phyloP scores from a whole-genome alignment of 2,329 filamentous ascomycete genomes.

The Purpureocillium takamizusanense region DNA sequence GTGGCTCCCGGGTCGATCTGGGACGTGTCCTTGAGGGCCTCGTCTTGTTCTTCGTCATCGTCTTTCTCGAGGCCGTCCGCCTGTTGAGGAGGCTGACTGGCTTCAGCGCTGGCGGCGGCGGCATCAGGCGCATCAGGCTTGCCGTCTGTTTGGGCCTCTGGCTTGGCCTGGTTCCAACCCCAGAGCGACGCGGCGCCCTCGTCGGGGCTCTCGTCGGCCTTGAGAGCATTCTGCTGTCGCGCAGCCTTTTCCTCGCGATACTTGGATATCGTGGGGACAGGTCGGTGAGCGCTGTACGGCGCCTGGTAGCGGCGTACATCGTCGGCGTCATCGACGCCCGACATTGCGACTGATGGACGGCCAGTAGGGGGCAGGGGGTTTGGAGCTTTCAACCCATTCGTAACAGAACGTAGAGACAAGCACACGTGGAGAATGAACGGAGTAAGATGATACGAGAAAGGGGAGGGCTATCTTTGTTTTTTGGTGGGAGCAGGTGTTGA shows the following conservation, averaged over 20 bases:
- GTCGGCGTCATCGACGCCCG: constrained; percentile 25
- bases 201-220: constrained; percentile 15
- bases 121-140: too few species aligned
- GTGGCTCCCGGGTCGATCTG: constrained; percentile 24
- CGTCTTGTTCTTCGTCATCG: constrained; percentile 9
- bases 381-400: too few species aligned
- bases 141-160: constrained; percentile 1
- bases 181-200: not conserved
- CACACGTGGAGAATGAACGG: too few species aligned
- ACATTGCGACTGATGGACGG: constrained; percentile 15
- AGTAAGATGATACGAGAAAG: constrained; percentile 1
- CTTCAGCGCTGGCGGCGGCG: too few species aligned
- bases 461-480: not conserved
- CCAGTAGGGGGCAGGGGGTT: too few species aligned
- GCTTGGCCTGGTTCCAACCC: not conserved
- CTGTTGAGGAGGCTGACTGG: too few species aligned
- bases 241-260: constrained; percentile 37
- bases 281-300: constrained; percentile 32
- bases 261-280: constrained; percentile 38
- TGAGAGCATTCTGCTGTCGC: constrained; percentile 28
- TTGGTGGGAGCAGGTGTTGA: not conserved
- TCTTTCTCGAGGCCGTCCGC: constrained; percentile 5
- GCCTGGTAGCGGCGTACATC: constrained; percentile 26
- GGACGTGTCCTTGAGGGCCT: constrained; percentile 23
- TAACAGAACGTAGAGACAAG: too few species aligned